These are phyloP conservation scores for Gelatoporia subvermispora DNA, from an alignment of 768 basidiomycete genomes.

Conservation along the genomic window DNA sequence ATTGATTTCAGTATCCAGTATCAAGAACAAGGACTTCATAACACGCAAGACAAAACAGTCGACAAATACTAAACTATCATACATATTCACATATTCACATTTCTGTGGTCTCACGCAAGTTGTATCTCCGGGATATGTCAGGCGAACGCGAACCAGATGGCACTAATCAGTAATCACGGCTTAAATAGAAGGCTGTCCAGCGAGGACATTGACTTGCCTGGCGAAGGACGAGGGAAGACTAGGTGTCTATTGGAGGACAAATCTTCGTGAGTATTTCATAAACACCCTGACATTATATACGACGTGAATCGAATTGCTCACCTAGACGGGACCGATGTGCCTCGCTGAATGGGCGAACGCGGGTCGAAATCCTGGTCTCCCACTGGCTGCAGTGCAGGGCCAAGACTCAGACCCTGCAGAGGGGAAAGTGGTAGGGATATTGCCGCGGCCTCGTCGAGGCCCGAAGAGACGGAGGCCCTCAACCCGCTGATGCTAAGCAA, in stretches of 20 bases:
- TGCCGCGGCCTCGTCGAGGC: background rate
- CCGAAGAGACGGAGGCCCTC: background rate
- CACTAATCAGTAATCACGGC: too few species aligned
- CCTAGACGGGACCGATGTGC: constrained; percentile 4
- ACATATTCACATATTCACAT: too few species aligned
- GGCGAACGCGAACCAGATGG: background rate
- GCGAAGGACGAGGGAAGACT: constrained; percentile 4
- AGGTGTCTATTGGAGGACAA: too few species aligned
- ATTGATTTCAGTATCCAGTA: too few species aligned
- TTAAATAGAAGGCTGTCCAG: constrained; percentile 6
- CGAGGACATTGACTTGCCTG: background rate
- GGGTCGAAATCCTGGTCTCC: constrained; percentile 4
- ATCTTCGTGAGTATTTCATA: background rate
- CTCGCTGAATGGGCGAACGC: constrained; percentile 10
- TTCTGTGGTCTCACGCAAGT: too few species aligned
- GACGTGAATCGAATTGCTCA: background rate
- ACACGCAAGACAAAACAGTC: too few species aligned
- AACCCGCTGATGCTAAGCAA: background rate
- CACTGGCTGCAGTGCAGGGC: constrained; percentile 1
- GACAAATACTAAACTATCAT: too few species aligned
- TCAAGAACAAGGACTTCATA: too few species aligned
- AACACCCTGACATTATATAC: background rate
- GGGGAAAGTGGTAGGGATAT: background rate
- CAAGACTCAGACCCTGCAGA: background rate
- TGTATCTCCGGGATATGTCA: too few species aligned